Conservation (phyloP, 441 rosid genomes). For the Gossypium gossypioides region DNA sequence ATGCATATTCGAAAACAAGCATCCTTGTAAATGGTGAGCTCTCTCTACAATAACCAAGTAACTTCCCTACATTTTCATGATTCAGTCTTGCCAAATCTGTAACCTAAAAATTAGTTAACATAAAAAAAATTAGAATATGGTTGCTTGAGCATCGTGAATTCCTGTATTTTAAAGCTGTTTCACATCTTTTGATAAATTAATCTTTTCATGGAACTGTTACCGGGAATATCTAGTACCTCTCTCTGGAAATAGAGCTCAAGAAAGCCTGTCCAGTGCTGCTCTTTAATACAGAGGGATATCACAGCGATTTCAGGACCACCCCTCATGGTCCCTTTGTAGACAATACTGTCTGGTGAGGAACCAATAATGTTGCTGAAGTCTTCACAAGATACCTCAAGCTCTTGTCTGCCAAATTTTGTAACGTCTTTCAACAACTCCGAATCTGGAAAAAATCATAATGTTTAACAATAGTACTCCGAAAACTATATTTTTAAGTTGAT, state of each 20-base stretch:
- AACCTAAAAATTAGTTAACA: conserved; percentile 43
- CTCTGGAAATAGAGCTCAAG: conserved; percentile 90
- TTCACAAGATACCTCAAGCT: conserved; percentile 96
- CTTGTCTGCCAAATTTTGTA: conserved; percentile 69
- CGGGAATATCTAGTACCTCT: conserved; percentile 47
- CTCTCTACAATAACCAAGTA: conserved; percentile 82
- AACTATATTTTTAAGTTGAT: neutral
- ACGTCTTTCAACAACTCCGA: conserved; percentile 77
- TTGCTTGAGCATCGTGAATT: neutral
- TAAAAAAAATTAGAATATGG: conserved; percentile 4
- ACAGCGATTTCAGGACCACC: conserved; percentile 96
- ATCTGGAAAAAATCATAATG: conserved; percentile 35
- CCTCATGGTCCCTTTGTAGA: conserved; percentile 83
- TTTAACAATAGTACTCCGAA: conserved; percentile 1
- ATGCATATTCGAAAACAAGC: conserved; percentile 90
- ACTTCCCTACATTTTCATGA: conserved; percentile 68
- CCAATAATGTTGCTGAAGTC: conserved; percentile 98
- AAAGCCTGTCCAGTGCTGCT: conserved; percentile 88
- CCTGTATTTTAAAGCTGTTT: conserved; percentile 3
- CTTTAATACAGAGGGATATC: conserved; percentile 76
- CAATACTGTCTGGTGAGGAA: conserved; percentile 85
- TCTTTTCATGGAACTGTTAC: neutral
- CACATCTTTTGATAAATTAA: neutral
- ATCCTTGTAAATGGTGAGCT: conserved; percentile 77
- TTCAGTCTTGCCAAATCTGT: conserved; percentile 88